phyloP scores from a whole-genome alignment of 2,329 filamentous ascomycete genomes.

The Penicillium sp. region DNA sequence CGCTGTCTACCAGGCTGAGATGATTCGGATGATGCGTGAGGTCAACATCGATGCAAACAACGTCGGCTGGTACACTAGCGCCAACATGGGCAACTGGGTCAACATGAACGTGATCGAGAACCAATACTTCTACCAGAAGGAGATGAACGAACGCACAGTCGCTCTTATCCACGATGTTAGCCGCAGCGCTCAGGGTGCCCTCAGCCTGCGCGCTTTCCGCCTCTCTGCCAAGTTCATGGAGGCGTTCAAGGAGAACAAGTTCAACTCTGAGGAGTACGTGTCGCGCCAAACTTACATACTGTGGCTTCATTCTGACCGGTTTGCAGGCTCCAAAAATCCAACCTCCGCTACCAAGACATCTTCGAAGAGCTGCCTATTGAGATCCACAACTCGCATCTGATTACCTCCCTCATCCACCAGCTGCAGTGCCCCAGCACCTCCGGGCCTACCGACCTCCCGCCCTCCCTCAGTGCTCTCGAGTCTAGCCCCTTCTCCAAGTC shows the following conservation, averaged over 20 bases:
- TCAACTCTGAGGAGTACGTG: slow-evolving; percentile 86
- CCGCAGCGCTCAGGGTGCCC: slow-evolving; percentile 85
- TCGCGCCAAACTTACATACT: not conserved
- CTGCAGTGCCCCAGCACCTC: slow-evolving; percentile 66
- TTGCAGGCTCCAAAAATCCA: slow-evolving; percentile 86
- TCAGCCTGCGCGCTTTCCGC: slow-evolving; percentile 88
- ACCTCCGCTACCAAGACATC: slow-evolving; percentile 90
- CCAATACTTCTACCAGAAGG: slow-evolving; percentile 94
- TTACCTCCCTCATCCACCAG: slow-evolving; percentile 94
- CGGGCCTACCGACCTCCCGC: slow-evolving; percentile 70
- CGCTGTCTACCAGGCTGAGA: slow-evolving; percentile 84
- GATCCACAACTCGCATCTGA: slow-evolving; percentile 95
- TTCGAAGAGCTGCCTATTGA: slow-evolving; percentile 83
- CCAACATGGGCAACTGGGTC: slow-evolving; percentile 98
- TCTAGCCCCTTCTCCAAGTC: slow-evolving; percentile 58
- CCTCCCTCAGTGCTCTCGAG: slow-evolving; percentile 74
- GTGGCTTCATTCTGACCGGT: not conserved
- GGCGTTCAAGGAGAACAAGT: slow-evolving; percentile 95
- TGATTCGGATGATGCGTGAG: slow-evolving; percentile 94
- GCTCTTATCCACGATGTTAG: slow-evolving; percentile 93
- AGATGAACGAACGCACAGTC: slow-evolving; percentile 79
- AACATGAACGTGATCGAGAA: slow-evolving; percentile 96
- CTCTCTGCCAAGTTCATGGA: slow-evolving; percentile 84
- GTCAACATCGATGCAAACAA: slow-evolving; percentile 98
- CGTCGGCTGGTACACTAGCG: slow-evolving; percentile 97